These are phyloP conservation scores for Exserohilum rostratum DNA, from an alignment of 2,329 filamentous ascomycete species.

Conservation along the genomic window DNA sequence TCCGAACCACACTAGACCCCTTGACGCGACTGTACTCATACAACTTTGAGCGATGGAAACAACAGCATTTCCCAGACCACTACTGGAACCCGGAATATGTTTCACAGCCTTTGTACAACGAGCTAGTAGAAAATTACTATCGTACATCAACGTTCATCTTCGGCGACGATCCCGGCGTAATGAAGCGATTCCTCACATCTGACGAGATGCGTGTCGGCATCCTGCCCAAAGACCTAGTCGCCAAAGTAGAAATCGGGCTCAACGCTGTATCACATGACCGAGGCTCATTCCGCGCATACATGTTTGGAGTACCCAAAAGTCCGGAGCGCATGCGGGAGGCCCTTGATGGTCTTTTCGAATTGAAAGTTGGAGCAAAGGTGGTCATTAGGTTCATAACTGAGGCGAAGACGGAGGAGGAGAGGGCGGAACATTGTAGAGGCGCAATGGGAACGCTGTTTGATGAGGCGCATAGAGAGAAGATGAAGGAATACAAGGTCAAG, in stretches of 20 bases:
- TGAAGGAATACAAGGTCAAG: conserved; percentile 14
- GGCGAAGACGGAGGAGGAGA: conserved; percentile 15
- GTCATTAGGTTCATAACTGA: conserved; percentile 22
- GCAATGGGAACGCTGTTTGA: conserved; percentile 16
- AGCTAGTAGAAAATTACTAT: conserved; percentile 27
- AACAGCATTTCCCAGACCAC: conserved; percentile 21
- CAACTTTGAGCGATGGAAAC: conserved; percentile 25
- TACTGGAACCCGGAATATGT: conserved; percentile 23
- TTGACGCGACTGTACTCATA: conserved; percentile 22
- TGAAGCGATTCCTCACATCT: conserved; percentile 21
- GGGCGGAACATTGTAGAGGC: conserved; percentile 13
- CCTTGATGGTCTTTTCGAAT: conserved; percentile 20
- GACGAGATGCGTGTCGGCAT: conserved; percentile 21
- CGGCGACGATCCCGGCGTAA: conserved; percentile 20
- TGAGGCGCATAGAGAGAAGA: conserved; percentile 7
- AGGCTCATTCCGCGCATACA: conserved; percentile 26
- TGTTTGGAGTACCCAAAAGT: conserved; percentile 24
- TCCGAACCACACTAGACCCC: conserved; percentile 26
- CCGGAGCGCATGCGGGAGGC: conserved; percentile 22
- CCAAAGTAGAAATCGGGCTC: conserved; percentile 20
- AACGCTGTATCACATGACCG: conserved; percentile 25
- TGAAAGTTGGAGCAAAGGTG: conserved; percentile 20
- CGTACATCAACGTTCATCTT: conserved; percentile 28
- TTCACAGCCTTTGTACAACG: conserved; percentile 7
- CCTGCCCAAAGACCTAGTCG: conserved; percentile 16